A percentile compares a stretch with the other conserved stretches of the same genome.
These are phyloP conservation scores for Kondoa subrosea DNA, from an alignment of 768 basidiomycete genomes.

Conservation along the genomic window DNA sequence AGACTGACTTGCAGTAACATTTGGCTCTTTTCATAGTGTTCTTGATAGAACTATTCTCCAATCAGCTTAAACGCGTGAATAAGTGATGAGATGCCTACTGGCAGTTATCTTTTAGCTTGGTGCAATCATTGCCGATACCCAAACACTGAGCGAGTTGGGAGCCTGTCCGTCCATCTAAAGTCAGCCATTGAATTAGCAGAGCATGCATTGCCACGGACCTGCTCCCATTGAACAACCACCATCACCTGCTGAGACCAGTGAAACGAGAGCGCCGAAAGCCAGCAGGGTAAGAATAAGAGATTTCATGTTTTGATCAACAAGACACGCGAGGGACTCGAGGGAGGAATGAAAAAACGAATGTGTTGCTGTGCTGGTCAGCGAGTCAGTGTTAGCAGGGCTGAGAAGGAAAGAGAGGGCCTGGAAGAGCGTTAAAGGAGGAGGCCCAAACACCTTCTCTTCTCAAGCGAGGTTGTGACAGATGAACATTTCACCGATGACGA, in stretches of 20 bases:
- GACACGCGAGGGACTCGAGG: no score
- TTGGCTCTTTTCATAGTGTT: not conserved
- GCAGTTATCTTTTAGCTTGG: not conserved
- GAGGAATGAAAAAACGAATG: no score
- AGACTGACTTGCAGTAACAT: conserved; percentile 4
- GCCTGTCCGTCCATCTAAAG: not conserved
- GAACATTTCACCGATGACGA: no score
- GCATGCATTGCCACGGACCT: not conserved
- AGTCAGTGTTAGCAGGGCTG: no score
- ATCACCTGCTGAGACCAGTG: conserved; percentile 2
- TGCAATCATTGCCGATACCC: conserved; percentile 6
- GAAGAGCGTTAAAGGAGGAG: no score
- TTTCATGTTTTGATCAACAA: no score
- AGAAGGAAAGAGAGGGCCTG: no score
- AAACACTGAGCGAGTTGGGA: not conserved
- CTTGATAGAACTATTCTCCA: not conserved
- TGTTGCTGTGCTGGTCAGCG: no score
- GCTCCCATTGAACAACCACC: not conserved
- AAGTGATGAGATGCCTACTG: not conserved
- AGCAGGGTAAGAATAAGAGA: no score
- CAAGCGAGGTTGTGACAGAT: no score
- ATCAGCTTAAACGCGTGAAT: not conserved
- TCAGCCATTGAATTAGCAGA: not conserved
- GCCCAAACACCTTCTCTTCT: no score
- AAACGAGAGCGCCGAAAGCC: not conserved